Percentiles rank a stretch among this genome's conserved stretches.
phyloP scores from a whole-genome alignment of 306 rosid genomes.

The Citrullus mucosospermus region DNA sequence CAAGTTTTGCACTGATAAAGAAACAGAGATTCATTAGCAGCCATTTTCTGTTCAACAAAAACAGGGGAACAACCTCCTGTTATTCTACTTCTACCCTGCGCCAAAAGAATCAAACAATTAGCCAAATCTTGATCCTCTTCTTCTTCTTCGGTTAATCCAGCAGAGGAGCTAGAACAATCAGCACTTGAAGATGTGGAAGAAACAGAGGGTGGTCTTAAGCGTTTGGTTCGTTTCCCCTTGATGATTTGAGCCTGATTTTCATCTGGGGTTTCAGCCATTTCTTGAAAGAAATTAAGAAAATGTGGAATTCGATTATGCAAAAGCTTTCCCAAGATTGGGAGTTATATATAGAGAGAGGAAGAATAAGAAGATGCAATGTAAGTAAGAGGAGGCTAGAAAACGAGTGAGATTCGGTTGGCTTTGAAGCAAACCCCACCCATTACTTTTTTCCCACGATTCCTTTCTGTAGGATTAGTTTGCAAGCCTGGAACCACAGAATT shows the following conservation, averaged over 20 bases:
- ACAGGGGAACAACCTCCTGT: not conserved
- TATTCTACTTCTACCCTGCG: constrained; percentile 27
- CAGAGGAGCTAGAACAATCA: constrained; percentile 10
- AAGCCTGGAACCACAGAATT: constrained; percentile 62
- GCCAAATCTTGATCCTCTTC: constrained; percentile 71
- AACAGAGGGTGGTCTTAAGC: constrained; percentile 32
- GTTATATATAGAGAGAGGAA: constrained; percentile 23
- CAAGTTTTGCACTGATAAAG: constrained; percentile 77
- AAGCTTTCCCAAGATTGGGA: constrained; percentile 29
- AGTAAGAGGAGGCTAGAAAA: constrained; percentile 60
- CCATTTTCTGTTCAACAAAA: not conserved
- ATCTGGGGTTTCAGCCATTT: constrained; percentile 24
- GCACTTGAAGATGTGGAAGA: constrained; percentile 13
- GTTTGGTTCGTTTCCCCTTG: constrained; percentile 69
- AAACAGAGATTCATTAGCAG: not conserved
- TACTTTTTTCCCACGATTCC: constrained; percentile 82
- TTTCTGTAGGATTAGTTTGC: constrained; percentile 75
- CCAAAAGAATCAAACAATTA: constrained; percentile 67
- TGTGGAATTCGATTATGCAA: constrained; percentile 7
- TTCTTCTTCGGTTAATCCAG: not conserved
- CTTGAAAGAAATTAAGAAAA: not conserved
- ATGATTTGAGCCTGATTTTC: constrained; percentile 24
- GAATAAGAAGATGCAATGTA: constrained; percentile 33
- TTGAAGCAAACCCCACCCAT: constrained; percentile 95
- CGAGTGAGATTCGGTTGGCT: constrained; percentile 96